These are phyloP conservation scores for Colletotrichum euphorbiae DNA, from an alignment of 2,329 filamentous ascomycete species.

Conservation along the genomic window DNA sequence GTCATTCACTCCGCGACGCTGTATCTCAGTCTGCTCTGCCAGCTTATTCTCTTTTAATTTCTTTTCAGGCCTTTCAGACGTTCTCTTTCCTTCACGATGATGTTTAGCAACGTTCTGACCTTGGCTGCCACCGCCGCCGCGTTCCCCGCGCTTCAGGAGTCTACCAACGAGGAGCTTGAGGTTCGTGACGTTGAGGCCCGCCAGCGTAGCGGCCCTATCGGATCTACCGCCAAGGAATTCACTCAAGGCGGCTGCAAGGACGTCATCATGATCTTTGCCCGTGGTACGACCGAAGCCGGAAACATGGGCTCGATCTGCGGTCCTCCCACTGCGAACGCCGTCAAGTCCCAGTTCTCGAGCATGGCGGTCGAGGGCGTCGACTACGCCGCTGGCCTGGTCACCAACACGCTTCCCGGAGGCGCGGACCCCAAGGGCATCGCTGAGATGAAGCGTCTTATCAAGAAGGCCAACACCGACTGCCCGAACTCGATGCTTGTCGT, in stretches of 20 bases:
- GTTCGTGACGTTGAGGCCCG: slow-evolving; percentile 35
- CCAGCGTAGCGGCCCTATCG: slow-evolving; percentile 39
- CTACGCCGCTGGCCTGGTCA: slow-evolving; percentile 49
- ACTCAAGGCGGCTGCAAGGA: slow-evolving; percentile 43
- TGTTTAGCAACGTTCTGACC: slow-evolving; percentile 32
- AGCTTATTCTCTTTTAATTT: background rate
- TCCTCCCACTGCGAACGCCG: slow-evolving; percentile 40
- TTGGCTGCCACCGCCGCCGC: slow-evolving; percentile 39
- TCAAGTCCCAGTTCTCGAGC: slow-evolving; percentile 42
- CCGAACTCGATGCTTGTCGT: slow-evolving; percentile 51
- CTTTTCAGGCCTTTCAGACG: background rate
- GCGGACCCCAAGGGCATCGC: slow-evolving; percentile 47
- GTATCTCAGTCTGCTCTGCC: slow-evolving; percentile 14
- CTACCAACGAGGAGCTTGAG: slow-evolving; percentile 3
- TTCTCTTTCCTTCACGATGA: slow-evolving; percentile 35
- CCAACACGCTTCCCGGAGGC: slow-evolving; percentile 49
- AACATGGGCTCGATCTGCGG: slow-evolving; percentile 43
- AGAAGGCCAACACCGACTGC: slow-evolving; percentile 51
- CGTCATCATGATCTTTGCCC: slow-evolving; percentile 44
- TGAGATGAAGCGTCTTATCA: slow-evolving; percentile 50
- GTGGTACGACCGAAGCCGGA: slow-evolving; percentile 42
- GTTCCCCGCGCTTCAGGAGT: slow-evolving; percentile 30
- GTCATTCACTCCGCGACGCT: slow-evolving; percentile 26
- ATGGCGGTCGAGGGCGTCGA: slow-evolving; percentile 47
- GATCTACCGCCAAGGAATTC: slow-evolving; percentile 43